A percentile compares a stretch with the other conserved stretches of the same genome.
Conservation (phyloP, 805 yeast genomes). For the Kregervanrija fluxuum region DNA sequence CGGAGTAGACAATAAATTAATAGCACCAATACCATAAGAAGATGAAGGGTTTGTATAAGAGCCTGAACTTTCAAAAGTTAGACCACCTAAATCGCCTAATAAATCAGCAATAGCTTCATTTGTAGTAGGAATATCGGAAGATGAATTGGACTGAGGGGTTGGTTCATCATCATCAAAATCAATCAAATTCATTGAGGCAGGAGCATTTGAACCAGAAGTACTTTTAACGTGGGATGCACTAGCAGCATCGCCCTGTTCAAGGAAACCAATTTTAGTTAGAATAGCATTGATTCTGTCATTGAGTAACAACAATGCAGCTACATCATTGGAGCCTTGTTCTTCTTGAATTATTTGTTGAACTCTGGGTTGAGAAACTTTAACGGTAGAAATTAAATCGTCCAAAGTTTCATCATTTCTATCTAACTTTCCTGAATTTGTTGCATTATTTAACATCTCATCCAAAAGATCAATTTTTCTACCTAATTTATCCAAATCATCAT, state of each 20-base stretch:
- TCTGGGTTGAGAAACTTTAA: constrained; percentile 82
- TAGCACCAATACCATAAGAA: constrained; percentile 22
- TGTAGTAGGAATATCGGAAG: constrained; percentile 29
- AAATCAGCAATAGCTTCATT: constrained; percentile 55
- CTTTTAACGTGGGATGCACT: constrained; percentile 44
- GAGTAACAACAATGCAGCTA: constrained; percentile 55
- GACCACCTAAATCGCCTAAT: constrained; percentile 60
- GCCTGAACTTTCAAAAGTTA: constrained; percentile 38
- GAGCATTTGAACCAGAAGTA: constrained; percentile 13
- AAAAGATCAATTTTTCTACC: constrained; percentile 81
- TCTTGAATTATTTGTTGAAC: constrained; percentile 78
- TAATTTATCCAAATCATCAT: constrained; percentile 76
- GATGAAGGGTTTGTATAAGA: constrained; percentile 14
- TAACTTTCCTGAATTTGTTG: constrained; percentile 34
- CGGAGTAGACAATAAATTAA: constrained; percentile 26
- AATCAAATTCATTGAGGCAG: constrained; percentile 39
- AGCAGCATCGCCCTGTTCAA: constrained; percentile 52
- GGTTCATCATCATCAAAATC: constrained; percentile 57
- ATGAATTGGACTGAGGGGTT: constrained; percentile 10
- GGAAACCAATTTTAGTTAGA: constrained; percentile 55
- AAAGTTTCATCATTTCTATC: constrained; percentile 60
- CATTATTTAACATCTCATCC: constrained; percentile 70
- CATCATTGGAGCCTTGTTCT: constrained; percentile 63
- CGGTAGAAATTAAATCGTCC: constrained; percentile 65
- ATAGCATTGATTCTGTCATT: constrained; percentile 72